These are phyloP conservation scores for Xylaria sp. DNA, from an alignment of 2,329 filamentous ascomycete genomes.

Conservation along the genomic window DNA sequence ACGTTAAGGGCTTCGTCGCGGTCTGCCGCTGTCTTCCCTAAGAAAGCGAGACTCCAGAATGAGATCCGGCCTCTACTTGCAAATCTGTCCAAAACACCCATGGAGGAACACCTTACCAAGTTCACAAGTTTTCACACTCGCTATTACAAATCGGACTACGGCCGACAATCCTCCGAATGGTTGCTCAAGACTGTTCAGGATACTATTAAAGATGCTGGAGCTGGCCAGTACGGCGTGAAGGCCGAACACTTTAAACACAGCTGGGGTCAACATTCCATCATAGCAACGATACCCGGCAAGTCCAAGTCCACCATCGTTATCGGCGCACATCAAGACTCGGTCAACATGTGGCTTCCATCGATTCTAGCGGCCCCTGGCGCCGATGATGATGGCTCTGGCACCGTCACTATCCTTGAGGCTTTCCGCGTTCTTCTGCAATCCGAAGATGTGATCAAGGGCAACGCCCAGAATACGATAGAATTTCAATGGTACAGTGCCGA, in stretches of 20 bases:
- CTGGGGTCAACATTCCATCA: slow-evolving; percentile 91
- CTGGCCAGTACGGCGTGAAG: slow-evolving; percentile 67
- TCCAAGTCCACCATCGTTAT: slow-evolving; percentile 85
- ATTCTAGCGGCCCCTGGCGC: slow-evolving; percentile 86
- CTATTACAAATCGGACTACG: slow-evolving; percentile 80
- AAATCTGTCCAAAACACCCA: slow-evolving; percentile 74
- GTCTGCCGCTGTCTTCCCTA: slow-evolving; percentile 67
- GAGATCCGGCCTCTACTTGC: slow-evolving; percentile 71
- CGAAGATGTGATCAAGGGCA: slow-evolving; percentile 71
- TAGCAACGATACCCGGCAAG: slow-evolving; percentile 87
- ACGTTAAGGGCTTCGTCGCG: slow-evolving; percentile 44
- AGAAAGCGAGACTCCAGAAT: slow-evolving; percentile 67
- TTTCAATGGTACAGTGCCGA: slow-evolving; percentile 91
- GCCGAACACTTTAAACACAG: slow-evolving; percentile 78
- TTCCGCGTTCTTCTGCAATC: slow-evolving; percentile 79
- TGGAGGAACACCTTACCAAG: slow-evolving; percentile 78
- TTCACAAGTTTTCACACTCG: slow-evolving; percentile 81
- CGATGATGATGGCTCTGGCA: slow-evolving; percentile 94
- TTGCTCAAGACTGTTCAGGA: slow-evolving; percentile 75
- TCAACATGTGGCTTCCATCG: slow-evolving; percentile 88
- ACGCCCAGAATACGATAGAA: slow-evolving; percentile 84
- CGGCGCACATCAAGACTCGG: slow-evolving; percentile 92
- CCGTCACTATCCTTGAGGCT: slow-evolving; percentile 92
- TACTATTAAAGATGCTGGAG: slow-evolving; percentile 74
- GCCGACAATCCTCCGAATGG: slow-evolving; percentile 87